Base-by-base conservation (phyloP, 352 stramenopile genomes). In the Pythium sukuiense region DNA sequence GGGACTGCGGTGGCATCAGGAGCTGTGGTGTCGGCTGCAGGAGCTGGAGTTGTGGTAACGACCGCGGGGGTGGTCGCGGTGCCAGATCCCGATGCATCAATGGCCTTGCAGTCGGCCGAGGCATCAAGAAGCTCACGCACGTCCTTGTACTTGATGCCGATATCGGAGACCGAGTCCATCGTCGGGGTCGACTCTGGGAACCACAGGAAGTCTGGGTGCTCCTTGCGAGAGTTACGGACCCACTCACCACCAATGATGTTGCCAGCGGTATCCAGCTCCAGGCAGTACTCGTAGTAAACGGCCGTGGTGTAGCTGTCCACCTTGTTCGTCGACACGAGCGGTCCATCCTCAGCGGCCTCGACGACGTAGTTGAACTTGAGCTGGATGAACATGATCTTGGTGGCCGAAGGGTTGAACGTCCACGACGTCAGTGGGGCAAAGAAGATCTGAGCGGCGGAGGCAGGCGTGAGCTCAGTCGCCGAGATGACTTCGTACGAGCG, bases 141-240 rank as follows among this genome's bases (percentile, higher is more conserved):
- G 9, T 70, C 63, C 33, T 64, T 56, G 63, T 70, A 70, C 55
- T 64, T 70, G 18, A 70, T 41, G 30, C 56, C 56, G 45, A 64
- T 55, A 39, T 58, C 35, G 16, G 63, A 48, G 13, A 70, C 63
- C n/a, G 50, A 24, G 45, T 55, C 30, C 29, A 64, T 45, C 11
- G 9, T 27, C 16, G 55, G 53, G 33, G 49, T 33, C 32, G 29
- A n/a, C 55, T 79, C 72, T 18, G 79, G 75, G n/a, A 90, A 75
- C 82, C 82, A 90, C 6, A 89, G 43, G 61, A 90, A 90, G 55
- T 90, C 82, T 0, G 79, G 75, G 61, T 90, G 82, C 58, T 78
- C 78, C 20, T 70, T 65, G 54, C 74, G 85, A 16, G 80, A 85
- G 7, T 73, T 73, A 13, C 70, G 71, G 30, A 90, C 43, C 82